phyloP scores from a whole-genome alignment of 345 rosid species.

The Linum lewisii region DNA sequence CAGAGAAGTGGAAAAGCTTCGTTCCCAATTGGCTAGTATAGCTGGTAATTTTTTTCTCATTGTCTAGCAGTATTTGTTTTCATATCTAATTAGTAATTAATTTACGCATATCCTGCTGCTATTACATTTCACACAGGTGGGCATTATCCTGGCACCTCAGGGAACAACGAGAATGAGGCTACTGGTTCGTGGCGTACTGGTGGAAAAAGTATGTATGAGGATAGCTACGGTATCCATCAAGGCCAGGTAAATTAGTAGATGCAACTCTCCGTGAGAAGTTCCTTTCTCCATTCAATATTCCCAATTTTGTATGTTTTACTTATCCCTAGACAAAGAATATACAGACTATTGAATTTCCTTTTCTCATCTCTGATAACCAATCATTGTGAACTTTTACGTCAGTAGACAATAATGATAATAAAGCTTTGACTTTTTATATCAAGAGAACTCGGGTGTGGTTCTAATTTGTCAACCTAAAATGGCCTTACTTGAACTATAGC shows the following conservation, averaged over 20 bases:
- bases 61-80: conserved; percentile 8
- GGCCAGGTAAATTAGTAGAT: conserved; percentile 33
- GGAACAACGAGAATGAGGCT: conserved; percentile 41
- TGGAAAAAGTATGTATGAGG: conserved; percentile 44
- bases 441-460: no score
- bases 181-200: conserved; percentile 30
- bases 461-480: no score
- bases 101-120: conserved; percentile 9
- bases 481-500: no score
- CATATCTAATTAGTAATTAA: background rate
- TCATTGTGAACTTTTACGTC: background rate
- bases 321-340: background rate
- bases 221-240: conserved; percentile 40
- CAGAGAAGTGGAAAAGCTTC: conserved; percentile 87
- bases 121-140: conserved; percentile 36
- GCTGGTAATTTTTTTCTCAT: conserved; percentile 27
- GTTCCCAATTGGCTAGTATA: conserved; percentile 53
- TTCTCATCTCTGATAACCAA: background rate
- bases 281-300: no score
- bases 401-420: background rate
- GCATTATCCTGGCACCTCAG: conserved; percentile 43
- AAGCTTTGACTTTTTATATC: background rate
- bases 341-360: background rate
- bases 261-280: background rate
- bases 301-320: background rate